These are phyloP conservation scores for Mycosphaerelloides madeirae DNA, from an alignment of 2,329 filamentous ascomycete species.

Conservation along the genomic window DNA sequence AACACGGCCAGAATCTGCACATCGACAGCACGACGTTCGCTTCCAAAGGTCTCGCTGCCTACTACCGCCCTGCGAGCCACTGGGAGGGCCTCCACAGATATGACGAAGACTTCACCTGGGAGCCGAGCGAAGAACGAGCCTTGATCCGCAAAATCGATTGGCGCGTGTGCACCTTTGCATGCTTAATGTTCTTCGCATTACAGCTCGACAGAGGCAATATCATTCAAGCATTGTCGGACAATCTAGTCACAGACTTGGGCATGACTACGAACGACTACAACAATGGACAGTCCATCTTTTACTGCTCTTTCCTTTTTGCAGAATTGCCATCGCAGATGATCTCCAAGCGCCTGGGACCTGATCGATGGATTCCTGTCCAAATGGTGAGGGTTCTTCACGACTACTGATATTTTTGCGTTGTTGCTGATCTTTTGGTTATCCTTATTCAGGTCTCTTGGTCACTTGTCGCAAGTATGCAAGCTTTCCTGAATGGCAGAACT, in stretches of 20 bases:
- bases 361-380: slow-evolving; percentile 43
- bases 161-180: slow-evolving; percentile 49
- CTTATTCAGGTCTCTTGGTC: slow-evolving; percentile 40
- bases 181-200: slow-evolving; percentile 52
- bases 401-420: too few species aligned
- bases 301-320: slow-evolving; percentile 67
- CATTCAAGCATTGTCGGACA: slow-evolving; percentile 45
- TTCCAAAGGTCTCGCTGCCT: slow-evolving; percentile 13
- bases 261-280: slow-evolving; percentile 50
- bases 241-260: slow-evolving; percentile 47
- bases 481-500: slow-evolving; percentile 29
- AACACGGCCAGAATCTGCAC: slow-evolving; percentile 10
- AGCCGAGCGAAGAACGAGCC: slow-evolving; percentile 51
- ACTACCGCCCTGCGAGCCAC: slow-evolving; percentile 20
- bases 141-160: slow-evolving; percentile 53
- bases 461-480: slow-evolving; percentile 37
- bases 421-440: too few species aligned
- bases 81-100: slow-evolving; percentile 59
- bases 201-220: slow-evolving; percentile 55
- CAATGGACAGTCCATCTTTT: slow-evolving; percentile 57
- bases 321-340: slow-evolving; percentile 37
- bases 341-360: slow-evolving; percentile 43
- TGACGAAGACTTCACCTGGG: slow-evolving; percentile 55
- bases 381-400: slow-evolving; percentile 26
- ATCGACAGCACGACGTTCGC: slow-evolving; percentile 16